Conservation (phyloP, 306 rosid genomes). For the Quercus ilex region DNA sequence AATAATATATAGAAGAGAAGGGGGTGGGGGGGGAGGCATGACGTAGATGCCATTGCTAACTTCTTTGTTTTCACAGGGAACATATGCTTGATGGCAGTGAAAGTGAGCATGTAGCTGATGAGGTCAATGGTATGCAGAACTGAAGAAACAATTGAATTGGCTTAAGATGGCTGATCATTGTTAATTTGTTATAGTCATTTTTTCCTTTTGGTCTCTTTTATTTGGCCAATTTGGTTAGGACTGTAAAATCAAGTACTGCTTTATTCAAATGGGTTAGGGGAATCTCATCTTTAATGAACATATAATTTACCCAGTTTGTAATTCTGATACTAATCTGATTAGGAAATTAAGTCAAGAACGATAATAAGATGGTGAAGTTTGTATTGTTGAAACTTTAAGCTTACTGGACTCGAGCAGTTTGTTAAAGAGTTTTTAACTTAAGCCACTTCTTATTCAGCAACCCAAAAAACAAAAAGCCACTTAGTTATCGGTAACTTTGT, state of each 20-base stretch:
- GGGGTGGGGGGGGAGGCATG: not conserved
- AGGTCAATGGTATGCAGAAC: constrained; percentile 13
- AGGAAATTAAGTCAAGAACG: not conserved
- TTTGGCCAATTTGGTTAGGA: not conserved
- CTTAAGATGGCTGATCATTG: not conserved
- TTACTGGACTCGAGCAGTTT: not conserved
- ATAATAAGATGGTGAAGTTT: not conserved
- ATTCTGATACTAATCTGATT: constrained; percentile 1
- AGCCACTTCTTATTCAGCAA: not conserved
- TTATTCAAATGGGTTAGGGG: constrained; percentile 5
- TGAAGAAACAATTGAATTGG: constrained; percentile 23
- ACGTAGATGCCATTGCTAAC: constrained; percentile 1
- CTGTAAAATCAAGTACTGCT: not conserved
- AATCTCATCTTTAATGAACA: not conserved
- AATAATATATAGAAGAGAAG: not conserved
- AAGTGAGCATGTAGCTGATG: constrained; percentile 27
- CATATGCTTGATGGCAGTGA: constrained; percentile 43
- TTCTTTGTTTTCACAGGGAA: constrained; percentile 45
- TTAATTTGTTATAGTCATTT: not conserved
- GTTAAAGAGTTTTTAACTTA: not conserved
- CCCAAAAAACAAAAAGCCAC: no score
- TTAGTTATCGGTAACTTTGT: not conserved
- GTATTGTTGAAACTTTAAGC: not conserved
- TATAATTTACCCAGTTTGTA: not conserved
- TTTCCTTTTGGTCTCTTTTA: not conserved